A percentile compares a stretch with the other conserved stretches of the same genome.
Evolutionary conservation across 208 protist species (phyloP).

Genomic region (Acanthamoeba healyi): DNA sequence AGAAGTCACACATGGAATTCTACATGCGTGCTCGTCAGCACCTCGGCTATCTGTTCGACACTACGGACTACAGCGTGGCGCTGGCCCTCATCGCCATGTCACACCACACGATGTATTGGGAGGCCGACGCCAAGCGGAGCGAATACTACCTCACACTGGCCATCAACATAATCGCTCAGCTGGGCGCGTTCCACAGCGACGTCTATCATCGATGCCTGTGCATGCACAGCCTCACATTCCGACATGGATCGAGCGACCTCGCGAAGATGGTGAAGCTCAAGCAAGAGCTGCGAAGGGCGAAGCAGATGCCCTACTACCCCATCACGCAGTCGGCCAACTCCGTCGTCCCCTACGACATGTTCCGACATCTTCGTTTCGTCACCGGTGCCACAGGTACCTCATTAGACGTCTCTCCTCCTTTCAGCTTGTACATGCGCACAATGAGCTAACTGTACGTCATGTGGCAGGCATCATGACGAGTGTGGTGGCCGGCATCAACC

Average conservation of each 20-base stretch:
- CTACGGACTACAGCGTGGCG: constrained; percentile 67
- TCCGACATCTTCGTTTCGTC: constrained; percentile 43
- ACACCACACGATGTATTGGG: constrained; percentile 72
- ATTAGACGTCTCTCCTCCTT: not conserved
- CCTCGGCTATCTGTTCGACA: constrained; percentile 40
- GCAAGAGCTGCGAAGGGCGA: constrained; percentile 36
- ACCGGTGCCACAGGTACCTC: constrained; percentile 23
- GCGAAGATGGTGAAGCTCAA: constrained; percentile 68
- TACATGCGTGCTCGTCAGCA: constrained; percentile 32
- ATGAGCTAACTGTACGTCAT: not conserved
- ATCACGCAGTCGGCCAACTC: constrained; percentile 22
- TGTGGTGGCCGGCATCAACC: constrained; percentile 54
- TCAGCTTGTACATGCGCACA: not conserved
- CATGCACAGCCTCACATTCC: constrained; percentile 69
- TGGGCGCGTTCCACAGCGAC: constrained; percentile 60
- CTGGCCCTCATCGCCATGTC: constrained; percentile 65
- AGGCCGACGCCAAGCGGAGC: constrained; percentile 63
- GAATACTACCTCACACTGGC: constrained; percentile 61
- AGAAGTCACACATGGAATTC: constrained; percentile 30
- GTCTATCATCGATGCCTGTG: constrained; percentile 66
- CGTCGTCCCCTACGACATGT: constrained; percentile 18
- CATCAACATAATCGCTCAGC: constrained; percentile 65
- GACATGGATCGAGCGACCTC: not conserved
- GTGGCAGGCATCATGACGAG: constrained; percentile 57
- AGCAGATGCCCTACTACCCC: constrained; percentile 62